phyloP scores from a whole-genome alignment of 2,329 filamentous ascomycete genomes.

The Pyrenochaeta sp. region DNA sequence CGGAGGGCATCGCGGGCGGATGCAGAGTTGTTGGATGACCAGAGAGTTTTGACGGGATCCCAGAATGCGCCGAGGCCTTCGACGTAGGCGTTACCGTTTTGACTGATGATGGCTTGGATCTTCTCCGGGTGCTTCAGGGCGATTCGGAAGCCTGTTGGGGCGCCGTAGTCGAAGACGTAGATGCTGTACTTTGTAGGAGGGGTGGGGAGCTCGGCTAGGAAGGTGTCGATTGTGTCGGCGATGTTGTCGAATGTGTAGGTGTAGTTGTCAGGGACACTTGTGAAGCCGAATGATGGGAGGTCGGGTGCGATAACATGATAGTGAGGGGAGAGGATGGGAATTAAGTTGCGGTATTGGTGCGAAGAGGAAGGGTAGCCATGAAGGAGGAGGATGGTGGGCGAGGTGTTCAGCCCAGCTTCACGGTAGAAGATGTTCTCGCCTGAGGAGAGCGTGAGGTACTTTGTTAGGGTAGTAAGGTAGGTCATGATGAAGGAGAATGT shows the following conservation, averaged over 20 bases:
- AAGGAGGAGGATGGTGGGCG: slow-evolving; percentile 55
- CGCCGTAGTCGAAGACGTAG: slow-evolving; percentile 72
- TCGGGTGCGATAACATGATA: slow-evolving; percentile 65
- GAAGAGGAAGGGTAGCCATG: slow-evolving; percentile 60
- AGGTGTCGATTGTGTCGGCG: slow-evolving; percentile 57
- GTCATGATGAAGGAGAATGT: slow-evolving; percentile 14
- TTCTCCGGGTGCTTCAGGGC: slow-evolving; percentile 59
- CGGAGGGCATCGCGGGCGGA: slow-evolving; percentile 23
- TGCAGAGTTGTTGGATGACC: slow-evolving; percentile 46
- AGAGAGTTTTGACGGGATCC: slow-evolving; percentile 58
- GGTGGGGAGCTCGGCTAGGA: slow-evolving; percentile 56
- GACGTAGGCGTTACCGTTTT: slow-evolving; percentile 69
- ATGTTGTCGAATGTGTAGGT: slow-evolving; percentile 64
- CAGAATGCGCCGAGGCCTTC: slow-evolving; percentile 64
- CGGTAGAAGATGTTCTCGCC: slow-evolving; percentile 52
- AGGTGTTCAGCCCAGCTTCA: slow-evolving; percentile 41
- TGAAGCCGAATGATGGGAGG: slow-evolving; percentile 68
- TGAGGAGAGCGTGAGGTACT: slow-evolving; percentile 25
- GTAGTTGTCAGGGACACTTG: slow-evolving; percentile 56
- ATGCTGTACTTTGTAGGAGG: slow-evolving; percentile 59
- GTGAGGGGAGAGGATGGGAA: slow-evolving; percentile 52
- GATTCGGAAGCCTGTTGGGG: slow-evolving; percentile 63
- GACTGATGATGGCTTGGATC: slow-evolving; percentile 63
- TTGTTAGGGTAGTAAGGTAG: slow-evolving; percentile 22
- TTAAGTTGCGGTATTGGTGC: slow-evolving; percentile 56